Percentiles rank a stretch among this genome's conserved stretches.
phyloP scores from a whole-genome alignment of 2,329 filamentous ascomycete genomes.

The Phyllosticta citribraziliensis region DNA sequence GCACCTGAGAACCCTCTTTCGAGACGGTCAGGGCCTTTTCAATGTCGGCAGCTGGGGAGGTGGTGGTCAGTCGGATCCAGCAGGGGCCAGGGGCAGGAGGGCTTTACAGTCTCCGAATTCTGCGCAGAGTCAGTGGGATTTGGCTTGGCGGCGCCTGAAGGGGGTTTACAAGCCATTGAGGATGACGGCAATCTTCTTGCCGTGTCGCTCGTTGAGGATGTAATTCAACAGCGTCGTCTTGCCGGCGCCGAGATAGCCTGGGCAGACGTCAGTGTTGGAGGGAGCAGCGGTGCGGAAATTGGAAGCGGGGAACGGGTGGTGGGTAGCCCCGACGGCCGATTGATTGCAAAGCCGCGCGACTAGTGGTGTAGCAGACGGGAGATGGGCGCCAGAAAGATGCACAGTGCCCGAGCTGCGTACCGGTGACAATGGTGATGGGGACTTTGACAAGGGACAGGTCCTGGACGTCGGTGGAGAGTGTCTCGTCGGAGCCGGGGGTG shows the following conservation, averaged over 20 bases:
- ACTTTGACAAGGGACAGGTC: slow-evolving; percentile 53
- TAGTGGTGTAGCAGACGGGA: neutral
- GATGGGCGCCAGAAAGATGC: neutral
- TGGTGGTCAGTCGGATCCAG: slow-evolving; percentile 1
- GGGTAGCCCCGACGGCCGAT: neutral
- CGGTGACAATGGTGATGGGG: slow-evolving; percentile 77
- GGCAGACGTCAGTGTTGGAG: neutral
- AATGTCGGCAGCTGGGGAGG: slow-evolving; percentile 68
- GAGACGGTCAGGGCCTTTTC: slow-evolving; percentile 92
- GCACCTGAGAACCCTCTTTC: slow-evolving; percentile 68
- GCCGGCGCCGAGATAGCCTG: slow-evolving; percentile 87
- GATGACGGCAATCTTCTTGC: slow-evolving; percentile 96
- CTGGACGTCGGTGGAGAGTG: slow-evolving; percentile 31
- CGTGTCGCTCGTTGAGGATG: slow-evolving; percentile 87
- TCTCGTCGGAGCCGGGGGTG: slow-evolving; percentile 13
- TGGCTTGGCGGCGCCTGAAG: slow-evolving; percentile 5
- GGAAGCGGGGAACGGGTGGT: neutral
- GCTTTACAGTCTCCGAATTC: slow-evolving; percentile 72
- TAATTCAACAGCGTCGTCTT: slow-evolving; percentile 96
- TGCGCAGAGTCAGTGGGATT: slow-evolving; percentile 25
- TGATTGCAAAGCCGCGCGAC: neutral
- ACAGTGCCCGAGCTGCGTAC: slow-evolving; percentile 28
- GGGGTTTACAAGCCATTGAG: slow-evolving; percentile 59
- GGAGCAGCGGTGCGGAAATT: neutral
- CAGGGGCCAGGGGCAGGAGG: neutral